These are phyloP conservation scores for Beverwykella pulmonaria DNA, from an alignment of 495 filamentous ascomycete genomes.

Conservation along the genomic window DNA sequence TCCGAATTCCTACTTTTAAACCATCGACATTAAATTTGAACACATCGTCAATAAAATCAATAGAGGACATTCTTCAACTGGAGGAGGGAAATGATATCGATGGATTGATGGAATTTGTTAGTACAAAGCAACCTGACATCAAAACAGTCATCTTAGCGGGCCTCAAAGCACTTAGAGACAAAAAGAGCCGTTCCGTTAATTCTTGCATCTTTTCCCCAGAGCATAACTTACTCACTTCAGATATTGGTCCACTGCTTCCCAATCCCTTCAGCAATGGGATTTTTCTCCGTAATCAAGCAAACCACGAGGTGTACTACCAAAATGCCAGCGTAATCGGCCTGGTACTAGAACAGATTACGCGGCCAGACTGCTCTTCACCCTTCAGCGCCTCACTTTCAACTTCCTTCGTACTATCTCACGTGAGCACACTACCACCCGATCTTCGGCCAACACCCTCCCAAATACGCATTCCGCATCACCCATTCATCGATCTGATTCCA, in stretches of 20 bases:
- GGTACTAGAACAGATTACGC: not conserved
- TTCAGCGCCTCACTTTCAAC: not conserved
- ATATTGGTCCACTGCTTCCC: not conserved
- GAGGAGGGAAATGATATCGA: not conserved
- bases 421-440: slow-evolving; percentile 11
- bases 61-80: not conserved
- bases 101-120: not conserved
- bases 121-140: not conserved
- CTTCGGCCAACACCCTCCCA: slow-evolving; percentile 17
- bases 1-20: too few relatives aligned
- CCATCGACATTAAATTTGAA: not conserved
- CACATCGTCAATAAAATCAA: not conserved
- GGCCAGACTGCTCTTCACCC: slow-evolving; percentile 4
- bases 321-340: slow-evolving; percentile 10
- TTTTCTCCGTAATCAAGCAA: slow-evolving; percentile 8
- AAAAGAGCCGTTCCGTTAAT: not conserved
- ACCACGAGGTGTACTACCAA: not conserved
- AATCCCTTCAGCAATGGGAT: not conserved
- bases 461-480: slow-evolving; percentile 6
- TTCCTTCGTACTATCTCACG: too few relatives aligned
- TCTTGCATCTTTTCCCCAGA: not conserved
- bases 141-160: not conserved
- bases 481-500: slow-evolving; percentile 19
- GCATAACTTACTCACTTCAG: not conserved
- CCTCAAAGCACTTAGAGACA: not conserved